Evolutionary conservation across 257 asterid genomes (phyloP).

Genomic region (Solanum boliviense): DNA sequence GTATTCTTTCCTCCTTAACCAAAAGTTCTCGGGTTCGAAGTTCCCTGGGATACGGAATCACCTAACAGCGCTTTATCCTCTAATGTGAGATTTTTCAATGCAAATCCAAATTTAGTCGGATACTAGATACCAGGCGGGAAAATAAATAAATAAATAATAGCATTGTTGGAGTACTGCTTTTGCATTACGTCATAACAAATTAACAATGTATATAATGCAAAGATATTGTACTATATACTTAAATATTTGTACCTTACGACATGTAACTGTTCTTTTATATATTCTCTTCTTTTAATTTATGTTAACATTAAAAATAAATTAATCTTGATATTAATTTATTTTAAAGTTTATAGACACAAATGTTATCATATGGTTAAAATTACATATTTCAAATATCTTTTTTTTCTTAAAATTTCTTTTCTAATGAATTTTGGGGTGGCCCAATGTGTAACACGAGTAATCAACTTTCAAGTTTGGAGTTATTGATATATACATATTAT

Average conservation of each 20-base stretch:
- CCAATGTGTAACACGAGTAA: not conserved
- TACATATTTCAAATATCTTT: not conserved
- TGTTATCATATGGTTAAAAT: no score
- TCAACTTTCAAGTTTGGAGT: not conserved
- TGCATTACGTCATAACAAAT: not conserved
- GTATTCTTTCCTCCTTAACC: not conserved
- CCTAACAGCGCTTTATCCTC: not conserved
- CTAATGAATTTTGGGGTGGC: not conserved
- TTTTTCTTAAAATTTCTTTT: no score
- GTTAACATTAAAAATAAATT: no score
- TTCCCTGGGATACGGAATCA: not conserved
- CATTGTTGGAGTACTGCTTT: not conserved
- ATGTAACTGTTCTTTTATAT: not conserved
- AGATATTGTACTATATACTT: not conserved
- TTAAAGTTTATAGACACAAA: not conserved
- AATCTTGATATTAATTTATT: not conserved
- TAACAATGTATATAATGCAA: not conserved
- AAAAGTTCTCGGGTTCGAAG: not conserved
- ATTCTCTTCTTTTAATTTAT: not conserved
- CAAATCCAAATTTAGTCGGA: no score
- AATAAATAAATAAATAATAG: no score
- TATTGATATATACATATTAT: not conserved
- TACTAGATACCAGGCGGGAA: not conserved
- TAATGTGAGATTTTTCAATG: no score
- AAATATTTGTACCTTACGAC: not conserved